Percentiles rank a stretch among this genome's conserved stretches.
These are phyloP conservation scores for Nitzschia sp. DNA, from an alignment of 108 stramenopile species.

Conservation along the genomic window DNA sequence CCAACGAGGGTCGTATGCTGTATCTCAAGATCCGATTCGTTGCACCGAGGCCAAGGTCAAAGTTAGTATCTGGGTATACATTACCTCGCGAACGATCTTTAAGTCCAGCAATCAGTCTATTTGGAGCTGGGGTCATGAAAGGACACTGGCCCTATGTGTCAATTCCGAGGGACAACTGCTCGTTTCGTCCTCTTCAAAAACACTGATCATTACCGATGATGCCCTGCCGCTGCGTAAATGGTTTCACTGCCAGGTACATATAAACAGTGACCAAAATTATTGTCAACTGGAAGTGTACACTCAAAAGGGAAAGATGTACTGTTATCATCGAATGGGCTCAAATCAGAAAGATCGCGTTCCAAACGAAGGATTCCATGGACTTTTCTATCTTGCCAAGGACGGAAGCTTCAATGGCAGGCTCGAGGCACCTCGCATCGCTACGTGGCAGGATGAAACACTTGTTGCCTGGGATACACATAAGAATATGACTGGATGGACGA, in stretches of 20 bases:
- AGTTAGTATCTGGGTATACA: not conserved
- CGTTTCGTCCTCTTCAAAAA: not conserved
- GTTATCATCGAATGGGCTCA: not conserved
- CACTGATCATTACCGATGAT: not conserved
- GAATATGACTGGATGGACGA: slow-evolving; percentile 11
- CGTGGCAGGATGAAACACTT: not conserved
- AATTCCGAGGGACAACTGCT: not conserved
- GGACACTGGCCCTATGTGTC: not conserved
- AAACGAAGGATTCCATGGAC: not conserved
- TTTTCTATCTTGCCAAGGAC: slow-evolving; percentile 15
- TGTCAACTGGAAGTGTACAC: not conserved
- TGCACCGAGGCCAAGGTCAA: not conserved
- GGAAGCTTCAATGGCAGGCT: slow-evolving; percentile 28
- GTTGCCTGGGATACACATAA: slow-evolving; percentile 1
- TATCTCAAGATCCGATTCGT: not conserved
- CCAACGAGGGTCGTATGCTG: slow-evolving; percentile 12
- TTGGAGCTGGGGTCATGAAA: not conserved
- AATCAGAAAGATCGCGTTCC: not conserved
- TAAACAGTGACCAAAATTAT: not conserved
- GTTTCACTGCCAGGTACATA: not conserved
- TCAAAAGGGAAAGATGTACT: not conserved
- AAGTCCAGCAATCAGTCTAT: not conserved
- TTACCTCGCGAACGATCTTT: not conserved
- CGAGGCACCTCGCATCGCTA: slow-evolving; percentile 14
- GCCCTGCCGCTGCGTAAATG: not conserved